Evolutionary conservation across 768 basidiomycete species (phyloP).

Genomic region (Suillus bovinus): DNA sequence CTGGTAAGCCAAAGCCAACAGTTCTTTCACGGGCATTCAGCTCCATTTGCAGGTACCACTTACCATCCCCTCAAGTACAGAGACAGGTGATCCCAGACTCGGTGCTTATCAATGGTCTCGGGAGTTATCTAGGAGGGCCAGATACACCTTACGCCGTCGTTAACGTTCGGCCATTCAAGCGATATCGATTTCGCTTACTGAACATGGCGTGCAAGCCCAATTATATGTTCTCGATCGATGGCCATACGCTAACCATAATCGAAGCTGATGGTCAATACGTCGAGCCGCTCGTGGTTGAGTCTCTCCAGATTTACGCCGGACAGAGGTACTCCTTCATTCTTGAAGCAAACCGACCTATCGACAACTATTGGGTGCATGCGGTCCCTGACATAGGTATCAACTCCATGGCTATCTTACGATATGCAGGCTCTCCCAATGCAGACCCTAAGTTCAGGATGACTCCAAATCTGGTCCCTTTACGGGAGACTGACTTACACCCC

Average conservation of each 20-base stretch:
- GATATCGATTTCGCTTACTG: slow-evolving; percentile 41
- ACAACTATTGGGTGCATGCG: slow-evolving; percentile 47
- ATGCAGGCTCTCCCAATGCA: slow-evolving; percentile 35
- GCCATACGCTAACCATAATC: slow-evolving; percentile 46
- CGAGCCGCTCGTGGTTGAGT: slow-evolving; percentile 39
- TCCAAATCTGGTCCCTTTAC: neutral
- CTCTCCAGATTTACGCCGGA: slow-evolving; percentile 46
- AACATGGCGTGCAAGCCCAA: slow-evolving; percentile 46
- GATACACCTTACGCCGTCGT: slow-evolving; percentile 35
- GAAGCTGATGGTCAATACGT: slow-evolving; percentile 45
- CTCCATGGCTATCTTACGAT: slow-evolving; percentile 44
- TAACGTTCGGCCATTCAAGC: slow-evolving; percentile 31
- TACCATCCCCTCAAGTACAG: slow-evolving; percentile 1
- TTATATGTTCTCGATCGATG: slow-evolving; percentile 46
- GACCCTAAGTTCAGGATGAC: slow-evolving; percentile 33
- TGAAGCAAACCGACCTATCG: slow-evolving; percentile 33
- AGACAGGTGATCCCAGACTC: neutral
- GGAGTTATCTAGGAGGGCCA: slow-evolving; percentile 36
- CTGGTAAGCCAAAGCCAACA: neutral
- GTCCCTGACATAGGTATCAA: slow-evolving; percentile 35
- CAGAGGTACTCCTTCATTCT: slow-evolving; percentile 55
- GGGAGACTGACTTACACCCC: neutral
- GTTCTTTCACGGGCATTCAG: neutral
- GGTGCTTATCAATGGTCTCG: slow-evolving; percentile 39
- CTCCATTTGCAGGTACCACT: neutral